phyloP scores from a whole-genome alignment of 176 grass and related monocot species.

The Paspalum vaginatum region DNA sequence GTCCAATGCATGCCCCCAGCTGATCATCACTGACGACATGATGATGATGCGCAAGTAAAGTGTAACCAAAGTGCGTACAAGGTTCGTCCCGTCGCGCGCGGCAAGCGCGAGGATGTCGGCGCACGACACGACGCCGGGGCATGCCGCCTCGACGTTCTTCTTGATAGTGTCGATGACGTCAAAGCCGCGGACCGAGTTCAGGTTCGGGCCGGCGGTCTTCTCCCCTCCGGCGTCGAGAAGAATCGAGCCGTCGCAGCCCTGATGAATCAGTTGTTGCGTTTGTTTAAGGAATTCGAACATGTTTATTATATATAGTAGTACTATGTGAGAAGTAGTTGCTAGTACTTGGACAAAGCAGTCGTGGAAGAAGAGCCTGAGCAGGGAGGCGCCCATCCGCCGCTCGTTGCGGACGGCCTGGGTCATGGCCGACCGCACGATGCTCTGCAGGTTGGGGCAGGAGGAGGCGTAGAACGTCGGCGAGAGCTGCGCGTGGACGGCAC shows the following conservation, averaged over 20 bases:
- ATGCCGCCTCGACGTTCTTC: slow-evolving; percentile 34
- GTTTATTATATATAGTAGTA: too few species aligned
- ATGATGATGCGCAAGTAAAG: not conserved
- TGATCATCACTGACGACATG: not conserved
- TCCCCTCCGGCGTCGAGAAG: slow-evolving; percentile 63
- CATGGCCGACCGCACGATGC: slow-evolving; percentile 51
- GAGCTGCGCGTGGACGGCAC: slow-evolving; percentile 43
- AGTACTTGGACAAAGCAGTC: slow-evolving; percentile 70
- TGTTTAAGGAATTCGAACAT: too few species aligned
- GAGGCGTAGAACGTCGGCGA: slow-evolving; percentile 51
- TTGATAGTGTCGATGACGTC: slow-evolving; percentile 71
- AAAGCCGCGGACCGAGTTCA: slow-evolving; percentile 57
- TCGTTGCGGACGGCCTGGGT: slow-evolving; percentile 41
- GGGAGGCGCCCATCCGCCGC: slow-evolving; percentile 61
- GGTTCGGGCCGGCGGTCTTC: slow-evolving; percentile 60
- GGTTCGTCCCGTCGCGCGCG: slow-evolving; percentile 2
- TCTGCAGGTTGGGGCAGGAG: slow-evolving; percentile 62
- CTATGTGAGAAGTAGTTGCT: not conserved
- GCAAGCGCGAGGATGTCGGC: slow-evolving; percentile 49
- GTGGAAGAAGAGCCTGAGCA: slow-evolving; percentile 83
- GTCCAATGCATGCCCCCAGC: not conserved
- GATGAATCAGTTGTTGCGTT: not conserved
- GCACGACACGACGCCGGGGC: slow-evolving; percentile 51
- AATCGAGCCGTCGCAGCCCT: slow-evolving; percentile 74
- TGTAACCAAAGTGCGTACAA: not conserved